Evolutionary conservation across 140 eudicot species (phyloP).

Genomic region (Senecio squalidus): DNA sequence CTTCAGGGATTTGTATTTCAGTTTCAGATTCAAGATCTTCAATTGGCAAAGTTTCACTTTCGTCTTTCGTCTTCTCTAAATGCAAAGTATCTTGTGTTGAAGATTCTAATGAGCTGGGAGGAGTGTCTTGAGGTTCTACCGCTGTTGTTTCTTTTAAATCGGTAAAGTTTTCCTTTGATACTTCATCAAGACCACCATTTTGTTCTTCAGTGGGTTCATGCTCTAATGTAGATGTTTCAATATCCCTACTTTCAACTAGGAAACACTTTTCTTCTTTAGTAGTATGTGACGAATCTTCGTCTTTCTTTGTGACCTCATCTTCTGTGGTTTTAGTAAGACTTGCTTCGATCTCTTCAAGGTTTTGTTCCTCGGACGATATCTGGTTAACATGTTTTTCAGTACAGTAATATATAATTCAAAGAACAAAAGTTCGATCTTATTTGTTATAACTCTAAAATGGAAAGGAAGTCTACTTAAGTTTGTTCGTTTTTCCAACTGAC

Average conservation of each 20-base stretch:
- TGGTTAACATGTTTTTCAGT: conserved; percentile 5
- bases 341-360: conserved; percentile 16
- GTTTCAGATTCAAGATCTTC: conserved; percentile 14
- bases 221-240: conserved; percentile 5
- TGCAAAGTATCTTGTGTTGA: conserved; percentile 15
- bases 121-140: conserved; percentile 22
- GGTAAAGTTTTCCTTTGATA: conserved; percentile 12
- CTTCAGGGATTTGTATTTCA: conserved; percentile 23
- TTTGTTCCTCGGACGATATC: conserved; percentile 6
- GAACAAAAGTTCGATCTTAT: neutral
- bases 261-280: conserved; percentile 8
- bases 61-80: conserved; percentile 22
- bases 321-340: conserved; percentile 1
- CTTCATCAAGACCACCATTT: conserved; percentile 14
- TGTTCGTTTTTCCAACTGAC: conserved; percentile 11
- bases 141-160: conserved; percentile 20
- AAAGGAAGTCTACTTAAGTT: neutral
- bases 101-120: neutral
- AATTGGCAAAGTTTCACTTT: conserved; percentile 12
- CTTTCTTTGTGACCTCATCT: conserved; percentile 14
- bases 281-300: neutral
- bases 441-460: too few species aligned
- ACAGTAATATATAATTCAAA: neutral
- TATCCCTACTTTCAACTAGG: neutral
- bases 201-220: conserved; percentile 15